Conservation (phyloP, 2,329 filamentous ascomycete species). For the Cladosporium sp. region DNA sequence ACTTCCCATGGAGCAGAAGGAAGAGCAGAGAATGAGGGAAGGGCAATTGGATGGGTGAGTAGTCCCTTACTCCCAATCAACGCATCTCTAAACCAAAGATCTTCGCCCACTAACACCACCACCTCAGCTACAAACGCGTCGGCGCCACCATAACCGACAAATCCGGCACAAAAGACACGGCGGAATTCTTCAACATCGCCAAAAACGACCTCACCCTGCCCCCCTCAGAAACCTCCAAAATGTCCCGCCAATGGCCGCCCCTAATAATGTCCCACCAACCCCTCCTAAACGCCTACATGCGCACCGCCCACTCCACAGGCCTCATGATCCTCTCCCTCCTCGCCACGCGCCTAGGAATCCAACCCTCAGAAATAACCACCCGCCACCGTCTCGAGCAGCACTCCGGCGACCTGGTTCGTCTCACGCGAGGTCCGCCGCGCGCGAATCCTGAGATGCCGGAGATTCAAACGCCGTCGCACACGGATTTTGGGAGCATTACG, state of each 20-base stretch:
- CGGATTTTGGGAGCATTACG: constrained; percentile 54
- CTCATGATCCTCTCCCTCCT: constrained; percentile 43
- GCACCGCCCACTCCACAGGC: constrained; percentile 43
- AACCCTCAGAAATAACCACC: constrained; percentile 37
- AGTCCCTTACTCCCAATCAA: not conserved
- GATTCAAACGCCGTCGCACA: constrained; percentile 41
- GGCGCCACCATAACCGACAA: constrained; percentile 46
- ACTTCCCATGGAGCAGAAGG: constrained; percentile 43
- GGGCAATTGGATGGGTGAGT: constrained; percentile 13
- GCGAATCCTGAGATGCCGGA: constrained; percentile 29
- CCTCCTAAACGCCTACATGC: constrained; percentile 42
- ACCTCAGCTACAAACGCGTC: constrained; percentile 33
- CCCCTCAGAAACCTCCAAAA: constrained; percentile 26
- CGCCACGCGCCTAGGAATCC: constrained; percentile 41
- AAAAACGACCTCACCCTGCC: constrained; percentile 51
- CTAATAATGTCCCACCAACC: constrained; percentile 23
- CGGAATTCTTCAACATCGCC: constrained; percentile 53
- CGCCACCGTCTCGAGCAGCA: constrained; percentile 40
- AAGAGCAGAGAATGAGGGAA: constrained; percentile 7
- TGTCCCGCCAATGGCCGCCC: constrained; percentile 26
- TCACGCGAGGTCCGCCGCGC: constrained; percentile 48
- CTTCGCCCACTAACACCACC: too few relatives aligned
- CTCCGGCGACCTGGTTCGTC: constrained; percentile 50
- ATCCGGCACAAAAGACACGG: constrained; percentile 47
- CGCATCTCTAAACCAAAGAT: constrained; percentile 26